These are phyloP conservation scores for Dioscorea dumetorum DNA, from an alignment of 106 monocot genomes.

Conservation along the genomic window DNA sequence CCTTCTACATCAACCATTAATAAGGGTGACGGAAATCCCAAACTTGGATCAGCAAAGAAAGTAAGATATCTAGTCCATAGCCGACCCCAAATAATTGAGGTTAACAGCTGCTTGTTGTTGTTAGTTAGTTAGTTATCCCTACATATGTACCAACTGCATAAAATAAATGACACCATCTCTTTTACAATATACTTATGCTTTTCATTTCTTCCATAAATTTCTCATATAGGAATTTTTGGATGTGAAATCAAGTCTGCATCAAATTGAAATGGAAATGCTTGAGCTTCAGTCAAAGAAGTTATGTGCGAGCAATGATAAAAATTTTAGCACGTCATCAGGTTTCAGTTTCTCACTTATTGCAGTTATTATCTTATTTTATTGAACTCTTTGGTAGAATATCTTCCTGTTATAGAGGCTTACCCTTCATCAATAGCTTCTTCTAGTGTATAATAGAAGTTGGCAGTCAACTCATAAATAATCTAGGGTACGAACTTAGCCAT, in stretches of 20 bases:
- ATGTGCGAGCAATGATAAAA: constrained; percentile 15
- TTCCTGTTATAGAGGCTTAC: background rate
- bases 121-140: no score
- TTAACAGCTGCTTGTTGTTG: no score
- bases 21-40: constrained; percentile 11
- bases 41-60: no score
- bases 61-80: constrained; percentile 20
- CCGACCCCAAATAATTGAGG: no score
- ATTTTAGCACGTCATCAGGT: constrained; percentile 20
- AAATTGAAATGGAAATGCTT: constrained; percentile 66
- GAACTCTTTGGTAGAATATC: background rate
- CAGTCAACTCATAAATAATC: background rate
- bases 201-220: background rate
- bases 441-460: background rate
- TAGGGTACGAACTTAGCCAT: background rate
- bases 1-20: constrained; percentile 12
- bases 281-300: constrained; percentile 59
- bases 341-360: background rate
- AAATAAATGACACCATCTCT: background rate
- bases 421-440: background rate
- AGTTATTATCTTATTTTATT: background rate
- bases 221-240: constrained; percentile 50
- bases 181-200: background rate
- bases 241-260: constrained; percentile 44
- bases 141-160: background rate